Evolutionary conservation across 2,329 filamentous ascomycete genomes (phyloP).

Genomic region (Cladosporium oxysporum): DNA sequence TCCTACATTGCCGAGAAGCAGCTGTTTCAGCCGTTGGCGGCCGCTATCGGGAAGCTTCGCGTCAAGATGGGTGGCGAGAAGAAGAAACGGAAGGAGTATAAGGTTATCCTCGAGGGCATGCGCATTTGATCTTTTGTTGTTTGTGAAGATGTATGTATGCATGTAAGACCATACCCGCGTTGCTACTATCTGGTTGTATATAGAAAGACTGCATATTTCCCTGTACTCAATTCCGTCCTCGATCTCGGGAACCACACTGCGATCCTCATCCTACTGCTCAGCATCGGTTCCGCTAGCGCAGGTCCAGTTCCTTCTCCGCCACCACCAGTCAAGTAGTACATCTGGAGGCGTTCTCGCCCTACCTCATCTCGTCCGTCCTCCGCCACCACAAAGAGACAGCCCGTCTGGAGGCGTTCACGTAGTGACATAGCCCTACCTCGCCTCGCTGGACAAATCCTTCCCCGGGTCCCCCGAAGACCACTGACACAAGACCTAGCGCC

Average conservation of each 20-base stretch:
- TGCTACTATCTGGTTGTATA: background rate
- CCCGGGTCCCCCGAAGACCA: background rate
- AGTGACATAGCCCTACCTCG: background rate
- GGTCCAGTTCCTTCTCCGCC: background rate
- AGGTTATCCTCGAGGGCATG: slow-evolving; percentile 70
- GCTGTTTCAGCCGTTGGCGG: slow-evolving; percentile 69
- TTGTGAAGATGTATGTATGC: background rate
- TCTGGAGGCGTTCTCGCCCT: background rate
- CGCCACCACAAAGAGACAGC: background rate
- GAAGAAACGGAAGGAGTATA: slow-evolving; percentile 88
- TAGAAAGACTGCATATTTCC: background rate
- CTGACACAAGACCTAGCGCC: background rate
- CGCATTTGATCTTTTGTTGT: slow-evolving; percentile 24
- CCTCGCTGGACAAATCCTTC: background rate
- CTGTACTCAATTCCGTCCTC: background rate
- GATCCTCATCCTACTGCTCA: background rate
- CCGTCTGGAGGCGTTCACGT: background rate
- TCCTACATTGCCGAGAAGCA: slow-evolving; percentile 73
- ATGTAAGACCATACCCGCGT: background rate
- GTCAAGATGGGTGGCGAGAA: slow-evolving; percentile 56
- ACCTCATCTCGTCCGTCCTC: background rate
- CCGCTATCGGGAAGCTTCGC: slow-evolving; percentile 64
- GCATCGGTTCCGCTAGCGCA: background rate
- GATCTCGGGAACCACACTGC: background rate
- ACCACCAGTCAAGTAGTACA: background rate